Conservation (phyloP, 164 flowering plant genomes). For the Stephania yunnanensis region DNA sequence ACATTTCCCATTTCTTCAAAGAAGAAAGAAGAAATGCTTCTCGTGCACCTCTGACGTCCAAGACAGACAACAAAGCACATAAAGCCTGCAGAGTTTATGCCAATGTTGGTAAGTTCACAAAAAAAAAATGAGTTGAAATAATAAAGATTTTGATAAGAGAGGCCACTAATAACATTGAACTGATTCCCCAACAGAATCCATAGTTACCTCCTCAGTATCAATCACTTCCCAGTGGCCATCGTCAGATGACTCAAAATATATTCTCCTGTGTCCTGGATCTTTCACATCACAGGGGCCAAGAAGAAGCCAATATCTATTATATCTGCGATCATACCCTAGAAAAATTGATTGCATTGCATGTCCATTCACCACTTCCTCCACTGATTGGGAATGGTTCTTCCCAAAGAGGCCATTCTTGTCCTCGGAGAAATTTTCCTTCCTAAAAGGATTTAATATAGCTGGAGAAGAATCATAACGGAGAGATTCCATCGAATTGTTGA, state of each 20-base stretch:
- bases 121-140: background rate
- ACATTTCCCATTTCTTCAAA: constrained; percentile 49
- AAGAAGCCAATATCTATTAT: constrained; percentile 95
- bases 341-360: constrained; percentile 85
- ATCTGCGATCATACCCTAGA: constrained; percentile 94
- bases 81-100: constrained; percentile 50
- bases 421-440: constrained; percentile 22
- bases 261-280: constrained; percentile 87
- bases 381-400: constrained; percentile 2
- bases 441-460: constrained; percentile 22
- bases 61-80: constrained; percentile 46
- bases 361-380: constrained; percentile 20
- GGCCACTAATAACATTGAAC: constrained; percentile 8
- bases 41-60: constrained; percentile 71
- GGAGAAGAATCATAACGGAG: constrained; percentile 50
- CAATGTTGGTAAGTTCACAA: background rate
- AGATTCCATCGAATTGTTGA: constrained; percentile 19
- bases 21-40: constrained; percentile 73
- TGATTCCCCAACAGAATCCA: background rate
- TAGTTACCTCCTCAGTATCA: constrained; percentile 71
- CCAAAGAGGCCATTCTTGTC: constrained; percentile 12
- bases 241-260: constrained; percentile 97
- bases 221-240: constrained; percentile 99
- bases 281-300: constrained; percentile 75
- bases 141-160: background rate